These are phyloP conservation scores for Marchantia paleacea DNA, from an alignment of 225 moss, liverwort and hornwort genomes.

Conservation along the genomic window DNA sequence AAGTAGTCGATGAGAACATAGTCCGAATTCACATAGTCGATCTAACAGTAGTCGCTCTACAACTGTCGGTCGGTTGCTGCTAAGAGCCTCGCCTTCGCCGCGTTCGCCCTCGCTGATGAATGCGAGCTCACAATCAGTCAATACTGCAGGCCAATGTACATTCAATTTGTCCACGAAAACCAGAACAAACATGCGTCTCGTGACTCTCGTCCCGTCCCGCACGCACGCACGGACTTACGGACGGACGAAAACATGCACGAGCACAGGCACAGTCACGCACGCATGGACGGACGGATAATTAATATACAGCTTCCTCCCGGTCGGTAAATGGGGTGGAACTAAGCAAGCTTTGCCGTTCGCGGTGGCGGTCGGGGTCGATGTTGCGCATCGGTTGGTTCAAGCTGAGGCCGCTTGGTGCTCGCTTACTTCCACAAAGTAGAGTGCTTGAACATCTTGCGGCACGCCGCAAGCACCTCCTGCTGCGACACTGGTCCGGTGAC, in stretches of 20 bases:
- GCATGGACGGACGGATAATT: not conserved
- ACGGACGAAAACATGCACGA: too few relatives aligned
- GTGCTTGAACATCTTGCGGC: conserved; percentile 37
- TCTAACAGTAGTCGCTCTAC: too few relatives aligned
- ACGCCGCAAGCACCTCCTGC: conserved; percentile 27
- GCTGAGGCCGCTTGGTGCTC: not conserved
- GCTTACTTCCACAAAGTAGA: conserved; percentile 34
- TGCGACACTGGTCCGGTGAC: conserved; percentile 27
- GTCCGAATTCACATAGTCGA: not conserved
- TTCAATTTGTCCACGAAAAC: not conserved
- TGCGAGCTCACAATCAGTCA: not conserved
- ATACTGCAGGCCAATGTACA: not conserved
- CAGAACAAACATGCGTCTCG: not conserved
- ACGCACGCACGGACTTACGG: not conserved
- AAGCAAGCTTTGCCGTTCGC: not conserved
- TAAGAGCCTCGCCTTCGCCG: not conserved
- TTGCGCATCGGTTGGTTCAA: not conserved
- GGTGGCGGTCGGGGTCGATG: not conserved
- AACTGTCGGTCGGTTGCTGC: not conserved
- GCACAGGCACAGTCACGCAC: not conserved
- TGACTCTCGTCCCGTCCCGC: not conserved
- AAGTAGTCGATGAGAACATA: not conserved
- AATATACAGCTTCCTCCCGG: too few relatives aligned
- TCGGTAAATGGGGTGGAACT: not conserved
- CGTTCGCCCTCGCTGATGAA: too few relatives aligned